Conservation (phyloP, 441 rosid genomes). For the Adansonia gregorii region DNA sequence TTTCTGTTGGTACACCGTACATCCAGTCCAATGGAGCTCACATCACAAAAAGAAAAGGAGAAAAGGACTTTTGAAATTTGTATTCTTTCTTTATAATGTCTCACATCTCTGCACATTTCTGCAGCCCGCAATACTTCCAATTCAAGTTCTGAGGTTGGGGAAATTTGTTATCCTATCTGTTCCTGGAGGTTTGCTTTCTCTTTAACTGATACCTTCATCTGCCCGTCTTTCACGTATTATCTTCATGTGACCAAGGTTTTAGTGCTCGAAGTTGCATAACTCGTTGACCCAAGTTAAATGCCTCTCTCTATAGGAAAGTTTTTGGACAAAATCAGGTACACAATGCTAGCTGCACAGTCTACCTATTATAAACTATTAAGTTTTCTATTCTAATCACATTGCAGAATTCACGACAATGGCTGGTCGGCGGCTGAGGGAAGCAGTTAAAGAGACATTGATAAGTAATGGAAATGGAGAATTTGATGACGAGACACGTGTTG, state of each 20-base stretch:
- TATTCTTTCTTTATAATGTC: background rate
- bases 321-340: background rate
- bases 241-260: background rate
- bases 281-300: background rate
- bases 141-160: conserved; percentile 60
- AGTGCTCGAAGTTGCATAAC: background rate
- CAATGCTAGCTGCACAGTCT: background rate
- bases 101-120: conserved; percentile 16
- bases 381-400: conserved; percentile 10
- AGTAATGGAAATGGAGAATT: conserved; percentile 54
- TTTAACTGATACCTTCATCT: background rate
- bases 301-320: background rate
- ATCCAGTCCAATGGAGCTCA: background rate
- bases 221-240: background rate
- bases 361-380: background rate
- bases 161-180: conserved; percentile 56
- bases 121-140: conserved; percentile 70
- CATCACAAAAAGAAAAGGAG: background rate
- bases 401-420: conserved; percentile 70
- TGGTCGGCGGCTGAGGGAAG: conserved; percentile 59
- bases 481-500: conserved; percentile 42
- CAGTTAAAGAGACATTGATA: conserved; percentile 54
- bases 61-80: background rate
- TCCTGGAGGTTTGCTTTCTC: conserved; percentile 55
- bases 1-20: background rate